Evolutionary conservation across 2,329 filamentous ascomycete species (phyloP), one percentile per base, ranked within the genome.

Genomic region (Lachnellula arida): DNA sequence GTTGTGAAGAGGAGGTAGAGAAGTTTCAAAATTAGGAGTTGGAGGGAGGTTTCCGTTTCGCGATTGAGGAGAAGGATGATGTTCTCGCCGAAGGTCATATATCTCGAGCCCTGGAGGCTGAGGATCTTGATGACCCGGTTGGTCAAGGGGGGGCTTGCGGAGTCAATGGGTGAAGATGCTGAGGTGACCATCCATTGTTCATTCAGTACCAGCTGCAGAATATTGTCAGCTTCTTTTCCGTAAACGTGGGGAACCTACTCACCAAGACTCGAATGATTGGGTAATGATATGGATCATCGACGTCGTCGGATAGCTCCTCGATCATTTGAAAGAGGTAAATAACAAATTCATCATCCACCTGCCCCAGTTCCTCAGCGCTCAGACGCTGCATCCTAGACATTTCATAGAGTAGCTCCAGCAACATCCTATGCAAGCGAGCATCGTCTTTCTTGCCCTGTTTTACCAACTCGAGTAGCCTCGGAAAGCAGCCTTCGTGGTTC

Each of bases 31-130:
- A 97, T 97, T n/a, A 99, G 81, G 25, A 99, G 80, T 72, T 99
- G 95, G 39, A 96, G 81, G 1, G 91, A 93, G 0, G 94, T 96
- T 72, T 97, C 92, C 9, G 88, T 91, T 76, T 97, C 94, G 65
- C 94, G 87, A 70, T 99, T 99, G 40, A 99, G 80, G 1, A 99
- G 81, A 5, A 99, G 78, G 61, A 99, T 99, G 58, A 99, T 88
- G 65, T 97, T 99, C 75, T 97, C 93, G 51, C 94, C 94, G 76
- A 99, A 99, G 0, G 93, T 97, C 68, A 93, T 92, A 71, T 91
- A 97, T 1, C 79, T 79, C 49, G 85, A 82, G 3, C 93, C 93
- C 67, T 94, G 81, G 23, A 89, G 78, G 52, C 91, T 93, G 44
- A 99, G 79, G 40, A 92, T 81, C 71, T 97, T 97, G 72, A 99